phyloP scores from a whole-genome alignment of 768 basidiomycete genomes.

The Coprinellus micaceus region DNA sequence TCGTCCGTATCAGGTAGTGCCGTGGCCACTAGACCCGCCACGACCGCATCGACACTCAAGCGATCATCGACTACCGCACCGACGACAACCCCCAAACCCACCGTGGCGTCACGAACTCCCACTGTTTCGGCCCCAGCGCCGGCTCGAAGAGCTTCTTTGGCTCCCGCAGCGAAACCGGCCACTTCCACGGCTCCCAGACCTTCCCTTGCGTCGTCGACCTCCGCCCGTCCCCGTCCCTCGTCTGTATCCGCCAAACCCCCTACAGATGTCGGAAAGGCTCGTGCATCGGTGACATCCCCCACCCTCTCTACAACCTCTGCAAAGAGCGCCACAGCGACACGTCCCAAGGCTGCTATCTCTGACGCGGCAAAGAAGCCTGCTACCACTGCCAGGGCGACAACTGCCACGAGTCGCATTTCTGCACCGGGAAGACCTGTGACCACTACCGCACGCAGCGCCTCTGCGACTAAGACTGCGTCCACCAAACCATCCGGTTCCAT shows the following conservation, averaged over 20 bases:
- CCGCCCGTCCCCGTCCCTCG: conserved; percentile 23
- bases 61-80: conserved; percentile 38
- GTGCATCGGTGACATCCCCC: conserved; percentile 56
- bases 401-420: conserved; percentile 10
- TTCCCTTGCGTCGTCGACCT: conserved; percentile 38
- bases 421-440: not conserved
- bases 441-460: conserved; percentile 1
- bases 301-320: conserved; percentile 47
- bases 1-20: conserved; percentile 23
- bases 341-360: conserved; percentile 66
- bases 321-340: conserved; percentile 34
- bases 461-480: conserved; percentile 1
- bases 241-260: conserved; percentile 1
- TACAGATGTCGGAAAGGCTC: conserved; percentile 29
- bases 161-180: conserved; percentile 35
- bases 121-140: conserved; percentile 32
- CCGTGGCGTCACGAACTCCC: conserved; percentile 31
- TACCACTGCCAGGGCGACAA: conserved; percentile 27
- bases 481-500: conserved; percentile 41
- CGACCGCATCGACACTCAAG: conserved; percentile 30
- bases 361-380: conserved; percentile 54
- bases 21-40: conserved; percentile 28
- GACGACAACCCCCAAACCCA: conserved; percentile 35
- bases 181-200: conserved; percentile 31
- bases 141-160: conserved; percentile 43